These are phyloP conservation scores for Chytriomyces hyalinus DNA, from an alignment of 192 early-diverging fungal species.

Conservation along the genomic window DNA sequence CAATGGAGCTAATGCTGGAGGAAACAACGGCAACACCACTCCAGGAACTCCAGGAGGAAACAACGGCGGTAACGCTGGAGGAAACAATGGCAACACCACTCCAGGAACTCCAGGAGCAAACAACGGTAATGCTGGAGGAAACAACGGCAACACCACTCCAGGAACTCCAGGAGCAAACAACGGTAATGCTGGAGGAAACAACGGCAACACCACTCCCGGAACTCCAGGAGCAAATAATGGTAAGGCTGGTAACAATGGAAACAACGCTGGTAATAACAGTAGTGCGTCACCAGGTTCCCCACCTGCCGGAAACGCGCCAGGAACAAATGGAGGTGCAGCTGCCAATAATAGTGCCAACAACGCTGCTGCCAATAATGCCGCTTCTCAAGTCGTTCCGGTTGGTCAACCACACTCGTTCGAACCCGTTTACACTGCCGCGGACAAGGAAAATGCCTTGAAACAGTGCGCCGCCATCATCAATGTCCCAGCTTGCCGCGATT, in stretches of 20 bases:
- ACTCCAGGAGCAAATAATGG: not conserved
- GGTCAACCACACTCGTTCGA: not conserved
- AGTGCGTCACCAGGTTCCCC: not conserved
- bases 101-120: not conserved
- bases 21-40: not conserved
- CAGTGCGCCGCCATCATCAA: not conserved
- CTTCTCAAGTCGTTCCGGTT: not conserved
- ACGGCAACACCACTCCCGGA: not conserved
- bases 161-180: not conserved
- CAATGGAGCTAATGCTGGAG: not conserved
- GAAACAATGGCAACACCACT: not conserved
- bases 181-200: too few species aligned
- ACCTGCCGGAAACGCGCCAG: not conserved
- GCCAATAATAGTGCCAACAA: not conserved
- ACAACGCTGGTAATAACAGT: not conserved
- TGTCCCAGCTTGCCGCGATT: not conserved
- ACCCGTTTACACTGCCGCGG: not conserved
- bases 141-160: not conserved
- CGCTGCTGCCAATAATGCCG: not conserved
- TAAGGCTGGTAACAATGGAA: not conserved
- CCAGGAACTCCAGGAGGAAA: not conserved
- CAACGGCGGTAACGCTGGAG: too few species aligned
- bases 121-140: too few species aligned
- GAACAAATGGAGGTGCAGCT: too few species aligned
- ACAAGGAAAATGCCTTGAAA: not conserved